These are phyloP conservation scores for Aspergillus amoenus DNA, from an alignment of 2,329 filamentous ascomycete genomes.

Conservation along the genomic window DNA sequence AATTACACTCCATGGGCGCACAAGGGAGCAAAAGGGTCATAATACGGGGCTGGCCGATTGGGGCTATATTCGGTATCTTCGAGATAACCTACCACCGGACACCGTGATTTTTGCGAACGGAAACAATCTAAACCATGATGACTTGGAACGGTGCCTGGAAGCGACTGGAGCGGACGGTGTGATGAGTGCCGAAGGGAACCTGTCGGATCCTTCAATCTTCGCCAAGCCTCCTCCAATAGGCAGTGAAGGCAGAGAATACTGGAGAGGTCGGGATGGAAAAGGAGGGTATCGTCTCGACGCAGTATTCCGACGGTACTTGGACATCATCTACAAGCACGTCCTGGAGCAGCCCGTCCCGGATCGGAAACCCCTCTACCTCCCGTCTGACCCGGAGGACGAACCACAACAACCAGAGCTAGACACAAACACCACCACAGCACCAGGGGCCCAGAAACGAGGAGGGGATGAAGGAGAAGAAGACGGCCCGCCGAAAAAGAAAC, in stretches of 20 bases:
- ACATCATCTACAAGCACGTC: slow-evolving; percentile 81
- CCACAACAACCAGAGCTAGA: slow-evolving; percentile 11
- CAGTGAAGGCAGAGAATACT: slow-evolving; percentile 75
- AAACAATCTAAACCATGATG: slow-evolving; percentile 78
- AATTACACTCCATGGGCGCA: slow-evolving; percentile 85
- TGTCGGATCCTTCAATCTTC: slow-evolving; percentile 90
- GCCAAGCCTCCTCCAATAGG: slow-evolving; percentile 63
- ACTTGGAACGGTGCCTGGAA: slow-evolving; percentile 74
- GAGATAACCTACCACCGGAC: slow-evolving; percentile 78
- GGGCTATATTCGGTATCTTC: slow-evolving; percentile 76
- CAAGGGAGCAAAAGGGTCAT: slow-evolving; percentile 91
- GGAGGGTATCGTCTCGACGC: slow-evolving; percentile 89
- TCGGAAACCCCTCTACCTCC: slow-evolving; percentile 71
- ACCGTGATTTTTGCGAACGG: slow-evolving; percentile 97
- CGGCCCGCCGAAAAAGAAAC: slow-evolving; percentile 51
- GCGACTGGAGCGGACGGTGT: slow-evolving; percentile 87
- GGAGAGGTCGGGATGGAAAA: slow-evolving; percentile 73
- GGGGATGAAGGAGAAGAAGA: slow-evolving; percentile 30
- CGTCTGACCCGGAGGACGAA: slow-evolving; percentile 46
- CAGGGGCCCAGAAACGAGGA: slow-evolving; percentile 26
- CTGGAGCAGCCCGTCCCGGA: slow-evolving; percentile 63
- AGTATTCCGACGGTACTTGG: slow-evolving; percentile 81
- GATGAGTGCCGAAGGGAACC: slow-evolving; percentile 94
- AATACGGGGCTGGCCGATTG: slow-evolving; percentile 92
- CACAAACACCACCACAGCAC: slow-evolving; percentile 27